Base-by-base conservation (phyloP, 345 rosid species). In the Eucalyptus grandis region DNA sequence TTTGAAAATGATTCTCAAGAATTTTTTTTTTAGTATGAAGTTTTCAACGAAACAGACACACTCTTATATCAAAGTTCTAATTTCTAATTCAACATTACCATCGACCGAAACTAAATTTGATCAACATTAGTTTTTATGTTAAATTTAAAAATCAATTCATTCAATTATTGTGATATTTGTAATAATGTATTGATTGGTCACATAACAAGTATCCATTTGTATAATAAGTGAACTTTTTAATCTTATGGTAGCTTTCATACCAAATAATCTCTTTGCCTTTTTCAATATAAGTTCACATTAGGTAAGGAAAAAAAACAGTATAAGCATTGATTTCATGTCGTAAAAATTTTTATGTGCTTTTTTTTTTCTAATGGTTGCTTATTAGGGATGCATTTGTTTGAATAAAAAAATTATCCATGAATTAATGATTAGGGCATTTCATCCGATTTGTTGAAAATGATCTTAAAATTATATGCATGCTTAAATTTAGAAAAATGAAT, bases 321-420 rank as follows among this genome's bases (percentile, higher is more conserved):
- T n/a, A n/a, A n/a, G 5, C 2, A 15, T 7, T 65, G 21, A n/a
- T 65, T 4, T 65, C 3, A 1, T 0, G 3, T 7, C 0, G 19
- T n/a, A n/a, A n/a, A n/a, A 65, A n/a, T 14, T 3, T n/a, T 3
- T n/a, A 0, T 65, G 0, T 3, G 1, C 13, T 22, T 56, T 56
- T 65, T 67, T 56, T 53, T 30, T 67, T 1, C 3, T 1, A 72
- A 19, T 72, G 11, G 3, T 37, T 72, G 0, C 2, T 37, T 37
- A 1, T 5, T 69, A 34, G 3, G 5, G 4, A 10, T 17, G 12
- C 2, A 1, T 37, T 72, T 11, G 5, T 37, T 37, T 19, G 2
- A 22, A 14, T 3, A 0, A 17, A 69, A 5, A 0, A 6, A 62
- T 30, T 27, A 27, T 62, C 14, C 16, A 62, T 0, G 0, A 62